A percentile compares a stretch with the other conserved stretches of the same genome.
phyloP scores from a whole-genome alignment of 306 rosid genomes.

The Gynostemma pentaphyllum region DNA sequence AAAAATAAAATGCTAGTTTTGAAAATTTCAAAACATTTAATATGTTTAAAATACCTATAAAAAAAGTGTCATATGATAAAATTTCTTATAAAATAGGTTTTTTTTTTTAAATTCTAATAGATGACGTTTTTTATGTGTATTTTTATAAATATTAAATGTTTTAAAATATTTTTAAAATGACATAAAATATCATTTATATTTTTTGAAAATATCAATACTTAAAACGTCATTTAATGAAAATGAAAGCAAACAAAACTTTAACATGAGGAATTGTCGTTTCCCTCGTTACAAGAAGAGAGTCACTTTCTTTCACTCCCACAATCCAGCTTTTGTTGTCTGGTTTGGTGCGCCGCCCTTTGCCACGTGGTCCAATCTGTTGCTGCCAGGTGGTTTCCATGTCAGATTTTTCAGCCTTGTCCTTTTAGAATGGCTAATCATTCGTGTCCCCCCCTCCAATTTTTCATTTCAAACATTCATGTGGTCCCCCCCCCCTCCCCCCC shows the following conservation, averaged over 20 bases:
- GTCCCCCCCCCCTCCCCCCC: background rate
- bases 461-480: background rate
- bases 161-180: too few species aligned
- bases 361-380: slow-evolving; percentile 32
- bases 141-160: too few species aligned
- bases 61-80: too few species aligned
- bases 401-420: slow-evolving; percentile 33
- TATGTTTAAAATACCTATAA: too few species aligned
- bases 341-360: slow-evolving; percentile 65
- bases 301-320: background rate
- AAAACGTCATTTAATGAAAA: background rate
- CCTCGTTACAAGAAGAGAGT: background rate
- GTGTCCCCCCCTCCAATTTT: slow-evolving; percentile 1
- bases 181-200: too few species aligned
- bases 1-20: too few species aligned
- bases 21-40: too few species aligned
- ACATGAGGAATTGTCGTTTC: background rate
- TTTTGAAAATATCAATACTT: too few species aligned
- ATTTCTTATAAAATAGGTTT: too few species aligned
- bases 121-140: too few species aligned
- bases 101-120: too few species aligned
- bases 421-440: slow-evolving; percentile 41
- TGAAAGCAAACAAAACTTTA: background rate
- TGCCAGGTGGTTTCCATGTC: slow-evolving; percentile 38
- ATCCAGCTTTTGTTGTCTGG: slow-evolving; percentile 18